Conservation (phyloP, 257 asterid species). For the Thymus quinquecostatus region DNA sequence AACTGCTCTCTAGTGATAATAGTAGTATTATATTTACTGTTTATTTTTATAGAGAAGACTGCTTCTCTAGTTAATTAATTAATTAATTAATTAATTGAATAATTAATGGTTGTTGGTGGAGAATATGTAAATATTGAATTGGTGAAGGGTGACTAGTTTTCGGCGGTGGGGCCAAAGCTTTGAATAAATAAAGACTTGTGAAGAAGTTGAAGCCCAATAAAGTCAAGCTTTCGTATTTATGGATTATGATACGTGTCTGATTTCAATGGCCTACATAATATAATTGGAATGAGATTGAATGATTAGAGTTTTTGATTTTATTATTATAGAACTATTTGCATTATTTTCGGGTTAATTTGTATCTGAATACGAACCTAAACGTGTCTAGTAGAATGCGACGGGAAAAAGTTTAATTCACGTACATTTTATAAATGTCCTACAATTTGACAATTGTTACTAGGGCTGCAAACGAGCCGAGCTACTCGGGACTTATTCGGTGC, state of each 20-base stretch:
- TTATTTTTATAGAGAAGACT: too few relatives aligned
- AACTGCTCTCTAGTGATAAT: not conserved
- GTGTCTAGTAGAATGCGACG: too few relatives aligned
- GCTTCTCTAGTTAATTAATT: too few relatives aligned
- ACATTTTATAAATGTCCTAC: too few relatives aligned
- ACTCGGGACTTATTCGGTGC: too few relatives aligned
- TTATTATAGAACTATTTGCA: not conserved
- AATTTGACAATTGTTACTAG: too few relatives aligned
- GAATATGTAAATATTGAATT: conserved; percentile 22
- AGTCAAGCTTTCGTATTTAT: conserved; percentile 31
- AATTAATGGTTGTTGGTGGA: conserved; percentile 29
- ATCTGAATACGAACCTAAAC: too few relatives aligned
- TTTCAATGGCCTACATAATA: not conserved
- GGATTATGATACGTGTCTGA: conserved; percentile 21
- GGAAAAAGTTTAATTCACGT: too few relatives aligned
- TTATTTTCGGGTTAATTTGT: not conserved
- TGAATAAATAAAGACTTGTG: conserved; percentile 40
- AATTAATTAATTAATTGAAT: not conserved
- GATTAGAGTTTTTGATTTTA: not conserved
- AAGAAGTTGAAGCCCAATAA: not conserved
- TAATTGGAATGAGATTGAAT: not conserved
- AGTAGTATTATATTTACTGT: too few relatives aligned
- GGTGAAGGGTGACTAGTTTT: conserved; percentile 11
- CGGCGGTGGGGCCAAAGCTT: conserved; percentile 11
- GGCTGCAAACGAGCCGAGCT: too few relatives aligned